A percentile compares a stretch with the other conserved stretches of the same genome.
Conservation (phyloP, 805 yeast genomes). For the Saccharomyces kudriavzevii region DNA sequence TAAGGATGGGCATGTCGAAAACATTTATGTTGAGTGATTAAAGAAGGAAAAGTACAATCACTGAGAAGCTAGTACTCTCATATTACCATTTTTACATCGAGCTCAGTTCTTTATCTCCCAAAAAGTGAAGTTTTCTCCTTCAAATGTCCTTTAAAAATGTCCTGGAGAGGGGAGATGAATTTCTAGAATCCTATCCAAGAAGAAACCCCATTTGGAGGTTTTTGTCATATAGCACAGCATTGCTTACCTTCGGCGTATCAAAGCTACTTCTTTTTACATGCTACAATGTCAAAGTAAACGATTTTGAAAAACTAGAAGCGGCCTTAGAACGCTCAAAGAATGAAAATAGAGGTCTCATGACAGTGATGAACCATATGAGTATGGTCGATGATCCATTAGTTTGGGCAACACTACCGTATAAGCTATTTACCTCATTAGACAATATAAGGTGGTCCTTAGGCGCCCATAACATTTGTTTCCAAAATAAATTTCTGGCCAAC, state of each 20-base stretch:
- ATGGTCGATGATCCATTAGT: slow-evolving; percentile 85
- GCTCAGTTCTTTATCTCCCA: neutral
- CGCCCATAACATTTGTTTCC: slow-evolving; percentile 84
- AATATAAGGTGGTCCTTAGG: slow-evolving; percentile 90
- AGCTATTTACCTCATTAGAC: slow-evolving; percentile 51
- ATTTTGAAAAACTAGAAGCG: slow-evolving; percentile 53
- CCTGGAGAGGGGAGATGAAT: slow-evolving; percentile 63
- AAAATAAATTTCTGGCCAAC: slow-evolving; percentile 38
- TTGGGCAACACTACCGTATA: slow-evolving; percentile 80
- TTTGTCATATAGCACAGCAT: slow-evolving; percentile 61
- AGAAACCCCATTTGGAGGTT: slow-evolving; percentile 52
- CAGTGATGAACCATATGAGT: slow-evolving; percentile 90
- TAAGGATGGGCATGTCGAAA: neutral
- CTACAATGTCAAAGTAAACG: slow-evolving; percentile 56
- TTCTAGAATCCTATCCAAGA: slow-evolving; percentile 57
- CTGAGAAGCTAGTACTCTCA: neutral
- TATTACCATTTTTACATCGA: neutral
- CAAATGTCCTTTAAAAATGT: slow-evolving; percentile 65
- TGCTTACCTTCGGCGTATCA: slow-evolving; percentile 54
- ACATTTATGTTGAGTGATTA: neutral
- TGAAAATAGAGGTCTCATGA: slow-evolving; percentile 69
- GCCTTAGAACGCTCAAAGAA: slow-evolving; percentile 55
- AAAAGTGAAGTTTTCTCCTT: neutral
- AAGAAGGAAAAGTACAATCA: neutral
- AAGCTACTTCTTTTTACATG: slow-evolving; percentile 52